These are phyloP conservation scores for Trametopsis cervina DNA, from an alignment of 768 basidiomycete species.

Conservation along the genomic window DNA sequence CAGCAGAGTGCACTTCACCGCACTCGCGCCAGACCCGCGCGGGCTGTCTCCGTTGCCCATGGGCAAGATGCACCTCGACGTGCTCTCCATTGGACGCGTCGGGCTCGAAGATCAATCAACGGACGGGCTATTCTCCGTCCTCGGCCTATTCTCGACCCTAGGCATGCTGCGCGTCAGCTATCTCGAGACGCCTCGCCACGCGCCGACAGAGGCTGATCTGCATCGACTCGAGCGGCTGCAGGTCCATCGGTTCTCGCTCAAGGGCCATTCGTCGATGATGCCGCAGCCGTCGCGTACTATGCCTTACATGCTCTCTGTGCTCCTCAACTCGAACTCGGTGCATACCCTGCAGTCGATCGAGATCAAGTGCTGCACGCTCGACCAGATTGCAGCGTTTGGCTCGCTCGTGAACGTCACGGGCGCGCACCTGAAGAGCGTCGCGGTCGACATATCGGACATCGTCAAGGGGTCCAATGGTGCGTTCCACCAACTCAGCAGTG, in stretches of 20 bases:
- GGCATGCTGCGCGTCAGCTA: background rate
- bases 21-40: background rate
- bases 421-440: background rate
- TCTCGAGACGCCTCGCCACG: background rate
- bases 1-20: background rate
- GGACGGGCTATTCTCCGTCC: background rate
- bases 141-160: background rate
- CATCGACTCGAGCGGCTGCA: background rate
- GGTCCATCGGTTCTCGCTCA: background rate
- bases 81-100: background rate
- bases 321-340: background rate
- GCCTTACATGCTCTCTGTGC: background rate
- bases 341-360: background rate
- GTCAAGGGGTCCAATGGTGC: background rate
- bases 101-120: background rate
- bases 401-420: background rate
- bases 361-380: background rate
- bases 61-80: background rate
- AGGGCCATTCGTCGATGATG: background rate
- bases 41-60: background rate
- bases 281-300: background rate
- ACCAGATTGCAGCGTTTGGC: background rate
- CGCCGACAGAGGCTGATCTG: background rate
- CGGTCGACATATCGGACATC: background rate
- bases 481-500: no score